A percentile compares a stretch with the other conserved stretches of the same genome.
Conservation (phyloP, 1,139 yeast species). For the Protomyces inouyei region DNA sequence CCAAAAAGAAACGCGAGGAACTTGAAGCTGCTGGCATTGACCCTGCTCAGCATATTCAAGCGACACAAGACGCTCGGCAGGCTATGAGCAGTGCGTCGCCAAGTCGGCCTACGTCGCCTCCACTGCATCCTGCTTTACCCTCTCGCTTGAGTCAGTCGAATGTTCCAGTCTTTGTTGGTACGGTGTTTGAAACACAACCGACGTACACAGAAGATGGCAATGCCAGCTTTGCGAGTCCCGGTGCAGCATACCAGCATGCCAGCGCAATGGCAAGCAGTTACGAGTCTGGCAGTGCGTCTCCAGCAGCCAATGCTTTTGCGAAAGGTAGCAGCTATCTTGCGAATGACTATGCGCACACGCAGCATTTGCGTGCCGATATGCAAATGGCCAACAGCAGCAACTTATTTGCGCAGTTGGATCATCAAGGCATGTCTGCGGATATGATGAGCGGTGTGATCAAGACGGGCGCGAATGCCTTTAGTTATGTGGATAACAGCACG, state of each 20-base stretch:
- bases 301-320: background rate
- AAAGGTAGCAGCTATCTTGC: background rate
- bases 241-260: background rate
- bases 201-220: background rate
- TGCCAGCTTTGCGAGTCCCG: background rate
- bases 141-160: background rate
- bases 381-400: background rate
- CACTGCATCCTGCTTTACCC: background rate
- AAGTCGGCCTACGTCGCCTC: background rate
- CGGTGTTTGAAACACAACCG: background rate
- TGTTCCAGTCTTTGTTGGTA: background rate
- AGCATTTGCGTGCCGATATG: background rate
- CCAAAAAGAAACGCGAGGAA: slow-evolving; percentile 30
- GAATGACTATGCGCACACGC: background rate
- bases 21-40: slow-evolving; percentile 27
- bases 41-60: slow-evolving; percentile 1
- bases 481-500: background rate
- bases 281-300: background rate
- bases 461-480: background rate
- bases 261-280: background rate
- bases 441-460: background rate
- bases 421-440: background rate
- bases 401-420: background rate
- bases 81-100: background rate
- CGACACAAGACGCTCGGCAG: background rate